Evolutionary conservation across 192 early-diverging fungal species (phyloP).

Genomic region (Rhizoclosmatium sp.): DNA sequence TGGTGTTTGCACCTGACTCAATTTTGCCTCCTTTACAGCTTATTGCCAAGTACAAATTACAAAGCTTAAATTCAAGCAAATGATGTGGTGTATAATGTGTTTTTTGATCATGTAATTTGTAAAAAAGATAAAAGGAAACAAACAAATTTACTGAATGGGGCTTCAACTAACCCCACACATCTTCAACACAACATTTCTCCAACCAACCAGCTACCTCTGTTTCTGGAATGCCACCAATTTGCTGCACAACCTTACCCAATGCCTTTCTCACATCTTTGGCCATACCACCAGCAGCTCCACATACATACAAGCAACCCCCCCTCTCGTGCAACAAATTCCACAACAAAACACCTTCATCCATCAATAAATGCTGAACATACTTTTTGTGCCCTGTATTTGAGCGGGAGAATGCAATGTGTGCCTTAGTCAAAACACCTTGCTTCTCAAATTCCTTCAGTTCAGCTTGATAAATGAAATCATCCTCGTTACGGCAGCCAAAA

Average conservation of each 20-base stretch:
- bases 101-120: too few relatives aligned
- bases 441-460: constrained; percentile 60
- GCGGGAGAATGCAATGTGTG: constrained; percentile 76
- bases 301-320: constrained; percentile 29
- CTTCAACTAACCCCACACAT: constrained; percentile 44
- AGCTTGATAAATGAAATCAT: constrained; percentile 65
- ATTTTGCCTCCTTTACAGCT: too few relatives aligned
- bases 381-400: constrained; percentile 47
- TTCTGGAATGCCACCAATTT: constrained; percentile 23
- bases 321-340: constrained; percentile 15
- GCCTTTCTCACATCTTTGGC: constrained; percentile 37
- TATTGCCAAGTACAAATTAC: too few relatives aligned
- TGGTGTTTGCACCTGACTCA: too few relatives aligned
- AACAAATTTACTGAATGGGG: too few relatives aligned
- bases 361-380: constrained; percentile 79
- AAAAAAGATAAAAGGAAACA: too few relatives aligned
- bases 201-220: constrained; percentile 16
- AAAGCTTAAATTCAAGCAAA: too few relatives aligned
- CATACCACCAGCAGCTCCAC: constrained; percentile 37
- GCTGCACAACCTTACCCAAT: constrained; percentile 13
- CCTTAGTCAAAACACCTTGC: constrained; percentile 57
- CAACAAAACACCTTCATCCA: constrained; percentile 37
- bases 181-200: constrained; percentile 30
- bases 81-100: too few relatives aligned
- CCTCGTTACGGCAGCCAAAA: constrained; percentile 83